Conservation (phyloP, 495 filamentous ascomycete genomes). For the Talaromyces wortmannii region DNA sequence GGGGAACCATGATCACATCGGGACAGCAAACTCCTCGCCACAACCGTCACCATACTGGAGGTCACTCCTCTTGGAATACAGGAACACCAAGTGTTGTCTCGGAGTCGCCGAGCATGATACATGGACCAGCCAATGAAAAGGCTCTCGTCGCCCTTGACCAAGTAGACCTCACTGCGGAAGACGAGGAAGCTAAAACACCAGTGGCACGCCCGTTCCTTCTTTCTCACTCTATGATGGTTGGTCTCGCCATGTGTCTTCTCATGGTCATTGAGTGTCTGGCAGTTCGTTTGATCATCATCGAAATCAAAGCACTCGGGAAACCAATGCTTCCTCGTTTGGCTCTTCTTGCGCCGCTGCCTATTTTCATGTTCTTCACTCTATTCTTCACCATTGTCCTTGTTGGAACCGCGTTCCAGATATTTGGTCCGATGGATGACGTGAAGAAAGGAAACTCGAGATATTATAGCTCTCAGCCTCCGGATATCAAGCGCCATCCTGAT, state of each 20-base stretch:
- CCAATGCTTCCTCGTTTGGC: conserved; percentile 16
- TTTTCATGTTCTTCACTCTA: conserved; percentile 19
- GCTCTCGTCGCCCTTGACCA: conserved; percentile 1
- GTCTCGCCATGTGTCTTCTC: conserved; percentile 12
- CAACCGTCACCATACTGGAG: conserved; percentile 5
- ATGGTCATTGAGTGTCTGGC: conserved; percentile 2
- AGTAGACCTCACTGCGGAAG: conserved; percentile 5
- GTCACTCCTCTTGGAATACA: not conserved
- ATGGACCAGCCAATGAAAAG: not conserved
- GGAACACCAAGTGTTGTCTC: conserved; percentile 1
- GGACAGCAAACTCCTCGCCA: conserved; percentile 10
- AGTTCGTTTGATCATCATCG: conserved; percentile 13
- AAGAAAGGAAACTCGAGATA: conserved; percentile 10
- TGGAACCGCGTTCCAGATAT: conserved; percentile 9
- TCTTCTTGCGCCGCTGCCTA: conserved; percentile 22
- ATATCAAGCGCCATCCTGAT: conserved; percentile 4
- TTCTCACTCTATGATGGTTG: conserved; percentile 17
- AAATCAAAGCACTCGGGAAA: conserved; percentile 16
- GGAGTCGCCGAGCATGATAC: not conserved
- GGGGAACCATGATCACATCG: conserved; percentile 3
- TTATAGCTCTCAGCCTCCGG: conserved; percentile 9
- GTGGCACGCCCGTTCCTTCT: conserved; percentile 6
- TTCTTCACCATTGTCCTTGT: conserved; percentile 16
- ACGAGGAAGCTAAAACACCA: not conserved
- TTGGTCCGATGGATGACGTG: conserved; percentile 9